Percentiles rank a stretch among this genome's conserved stretches.
Conservation (phyloP, 768 basidiomycete genomes). For the Naematelia encephala region DNA sequence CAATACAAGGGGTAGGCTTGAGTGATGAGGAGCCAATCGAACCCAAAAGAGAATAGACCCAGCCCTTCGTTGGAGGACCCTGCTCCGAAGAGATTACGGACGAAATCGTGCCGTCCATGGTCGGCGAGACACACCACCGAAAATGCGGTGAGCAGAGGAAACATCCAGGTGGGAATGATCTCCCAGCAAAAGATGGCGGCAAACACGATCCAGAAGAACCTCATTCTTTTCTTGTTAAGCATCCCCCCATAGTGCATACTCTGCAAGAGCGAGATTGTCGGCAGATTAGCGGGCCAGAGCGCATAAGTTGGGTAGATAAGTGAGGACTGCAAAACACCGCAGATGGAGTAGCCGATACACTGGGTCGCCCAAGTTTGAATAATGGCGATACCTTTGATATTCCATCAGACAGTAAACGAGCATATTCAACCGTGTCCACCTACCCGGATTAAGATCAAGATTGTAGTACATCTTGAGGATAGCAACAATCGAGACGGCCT, state of each 20-base stretch:
- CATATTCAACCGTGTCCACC: neutral
- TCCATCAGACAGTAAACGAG: neutral
- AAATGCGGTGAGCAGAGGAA: conserved; percentile 63
- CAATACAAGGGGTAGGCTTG: conserved; percentile 60
- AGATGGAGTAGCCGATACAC: conserved; percentile 59
- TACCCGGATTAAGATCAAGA: conserved; percentile 55
- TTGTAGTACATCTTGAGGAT: conserved; percentile 61
- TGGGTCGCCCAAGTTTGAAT: conserved; percentile 61
- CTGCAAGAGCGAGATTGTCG: conserved; percentile 58
- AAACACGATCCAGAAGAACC: conserved; percentile 59
- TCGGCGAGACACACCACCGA: conserved; percentile 63
- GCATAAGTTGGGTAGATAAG: conserved; percentile 60
- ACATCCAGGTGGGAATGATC: conserved; percentile 48
- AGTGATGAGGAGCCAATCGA: conserved; percentile 63
- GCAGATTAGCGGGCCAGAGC: conserved; percentile 59
- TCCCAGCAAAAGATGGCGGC: conserved; percentile 58
- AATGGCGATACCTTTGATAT: conserved; percentile 52
- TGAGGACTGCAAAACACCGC: conserved; percentile 56
- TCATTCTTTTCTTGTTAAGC: conserved; percentile 57
- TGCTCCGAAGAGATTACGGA: conserved; percentile 62
- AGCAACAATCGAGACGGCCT: conserved; percentile 53
- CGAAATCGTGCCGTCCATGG: conserved; percentile 55
- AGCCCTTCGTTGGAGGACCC: conserved; percentile 60
- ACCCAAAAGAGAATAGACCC: conserved; percentile 59
- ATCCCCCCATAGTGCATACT: conserved; percentile 58